These are phyloP conservation scores for Lumnitzera littorea DNA, from an alignment of 345 rosid species.

Conservation along the genomic window DNA sequence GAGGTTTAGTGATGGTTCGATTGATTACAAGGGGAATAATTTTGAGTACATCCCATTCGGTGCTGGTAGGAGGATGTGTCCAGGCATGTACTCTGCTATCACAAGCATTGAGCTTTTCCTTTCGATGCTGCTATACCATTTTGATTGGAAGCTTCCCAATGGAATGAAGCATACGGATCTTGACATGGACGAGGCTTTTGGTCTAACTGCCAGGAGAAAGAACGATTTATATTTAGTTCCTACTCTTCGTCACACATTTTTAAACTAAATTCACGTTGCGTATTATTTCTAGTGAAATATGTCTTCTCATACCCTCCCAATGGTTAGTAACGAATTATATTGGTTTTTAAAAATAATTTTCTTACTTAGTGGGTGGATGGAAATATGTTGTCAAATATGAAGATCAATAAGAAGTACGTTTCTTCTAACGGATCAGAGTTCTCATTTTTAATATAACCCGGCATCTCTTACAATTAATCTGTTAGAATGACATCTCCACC, in stretches of 20 bases:
- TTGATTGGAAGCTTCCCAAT: slow-evolving; percentile 14
- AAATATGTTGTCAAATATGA: no score
- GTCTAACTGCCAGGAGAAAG: slow-evolving; percentile 2
- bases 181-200: slow-evolving; percentile 7
- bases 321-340: no score
- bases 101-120: slow-evolving; percentile 9
- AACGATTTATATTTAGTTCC: slow-evolving; percentile 6
- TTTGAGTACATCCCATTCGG: slow-evolving; percentile 18
- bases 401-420: no score
- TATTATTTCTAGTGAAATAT: background rate
- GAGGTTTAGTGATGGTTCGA: slow-evolving; percentile 10
- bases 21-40: slow-evolving; percentile 15
- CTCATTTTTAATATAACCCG: no score
- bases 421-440: no score
- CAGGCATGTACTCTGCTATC: slow-evolving; percentile 9
- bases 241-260: background rate
- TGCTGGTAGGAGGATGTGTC: slow-evolving; percentile 18
- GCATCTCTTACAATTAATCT: no score
- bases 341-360: no score
- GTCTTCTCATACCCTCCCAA: background rate
- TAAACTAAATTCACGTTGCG: no score
- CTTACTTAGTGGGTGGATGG: no score
- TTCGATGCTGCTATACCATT: slow-evolving; percentile 12
- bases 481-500: no score
- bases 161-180: slow-evolving; percentile 8